These are phyloP conservation scores for Lentinus brumalis DNA, from an alignment of 768 basidiomycete species.

Conservation along the genomic window DNA sequence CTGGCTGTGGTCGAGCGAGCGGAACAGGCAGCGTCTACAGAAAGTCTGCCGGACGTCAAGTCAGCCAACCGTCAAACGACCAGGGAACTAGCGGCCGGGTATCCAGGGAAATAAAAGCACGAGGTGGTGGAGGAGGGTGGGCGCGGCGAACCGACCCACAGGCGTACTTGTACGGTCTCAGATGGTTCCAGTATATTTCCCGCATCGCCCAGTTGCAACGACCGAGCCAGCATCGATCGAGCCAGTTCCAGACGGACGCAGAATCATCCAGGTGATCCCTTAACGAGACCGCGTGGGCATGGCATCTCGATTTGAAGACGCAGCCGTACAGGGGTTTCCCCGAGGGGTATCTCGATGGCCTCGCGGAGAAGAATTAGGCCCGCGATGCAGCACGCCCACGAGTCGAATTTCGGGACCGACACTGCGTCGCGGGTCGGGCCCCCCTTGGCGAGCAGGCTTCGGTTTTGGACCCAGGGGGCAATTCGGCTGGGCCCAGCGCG, in stretches of 20 bases:
- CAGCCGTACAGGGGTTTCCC: neutral
- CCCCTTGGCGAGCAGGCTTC: too few species aligned
- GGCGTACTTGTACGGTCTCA: neutral
- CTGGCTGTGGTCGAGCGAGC: slow-evolving; percentile 83
- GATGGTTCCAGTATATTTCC: neutral
- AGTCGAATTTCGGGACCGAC: neutral
- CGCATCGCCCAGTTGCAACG: slow-evolving; percentile 9
- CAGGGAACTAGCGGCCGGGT: neutral
- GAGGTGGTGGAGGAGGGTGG: neutral
- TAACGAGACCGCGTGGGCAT: too few species aligned
- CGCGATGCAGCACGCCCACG: neutral
- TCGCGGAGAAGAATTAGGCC: neutral
- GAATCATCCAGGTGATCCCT: too few species aligned
- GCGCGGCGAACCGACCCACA: neutral
- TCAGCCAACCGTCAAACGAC: neutral
- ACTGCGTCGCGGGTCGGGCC: too few species aligned
- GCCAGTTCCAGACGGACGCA: neutral
- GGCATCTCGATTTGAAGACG: neutral
- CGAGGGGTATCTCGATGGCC: neutral
- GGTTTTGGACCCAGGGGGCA: too few species aligned
- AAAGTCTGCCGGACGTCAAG: slow-evolving; percentile 63
- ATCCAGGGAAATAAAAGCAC: neutral
- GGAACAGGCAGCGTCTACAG: slow-evolving; percentile 85
- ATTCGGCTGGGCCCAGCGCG: too few species aligned
- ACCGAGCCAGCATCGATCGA: neutral